Evolutionary conservation across 768 basidiomycete genomes (phyloP).

Genomic region (Termitomyces sp.): DNA sequence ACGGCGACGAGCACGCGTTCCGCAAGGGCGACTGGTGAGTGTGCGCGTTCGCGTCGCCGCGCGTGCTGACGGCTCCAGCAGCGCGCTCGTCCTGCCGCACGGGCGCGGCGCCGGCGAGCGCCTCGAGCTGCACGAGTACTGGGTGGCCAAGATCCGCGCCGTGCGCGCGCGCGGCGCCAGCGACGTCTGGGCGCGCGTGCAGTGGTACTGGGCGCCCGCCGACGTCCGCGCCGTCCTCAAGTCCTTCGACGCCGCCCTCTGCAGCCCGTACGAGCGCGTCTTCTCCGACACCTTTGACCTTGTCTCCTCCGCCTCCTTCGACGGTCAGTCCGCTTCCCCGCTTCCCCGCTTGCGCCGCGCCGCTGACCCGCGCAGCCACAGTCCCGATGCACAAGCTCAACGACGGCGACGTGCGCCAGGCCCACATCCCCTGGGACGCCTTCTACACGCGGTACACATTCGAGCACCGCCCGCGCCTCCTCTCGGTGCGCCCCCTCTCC

Average conservation of each 20-base stretch:
- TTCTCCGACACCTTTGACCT: slow-evolving; percentile 44
- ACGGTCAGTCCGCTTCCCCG: slow-evolving; percentile 28
- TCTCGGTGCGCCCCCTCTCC: slow-evolving; percentile 25
- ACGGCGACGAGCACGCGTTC: slow-evolving; percentile 25
- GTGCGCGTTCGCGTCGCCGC: too few species aligned
- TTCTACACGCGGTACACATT: slow-evolving; percentile 49
- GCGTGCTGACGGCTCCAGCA: slow-evolving; percentile 11
- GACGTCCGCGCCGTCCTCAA: slow-evolving; percentile 31
- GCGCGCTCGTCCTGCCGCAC: slow-evolving; percentile 40
- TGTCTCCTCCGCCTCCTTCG: slow-evolving; percentile 38
- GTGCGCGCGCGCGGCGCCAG: slow-evolving; percentile 30
- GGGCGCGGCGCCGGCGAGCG: slow-evolving; percentile 16
- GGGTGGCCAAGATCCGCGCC: slow-evolving; percentile 45
- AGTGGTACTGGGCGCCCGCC: slow-evolving; percentile 51
- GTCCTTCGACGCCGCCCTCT: slow-evolving; percentile 21
- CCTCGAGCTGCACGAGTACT: slow-evolving; percentile 34
- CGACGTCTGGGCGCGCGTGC: slow-evolving; percentile 40
- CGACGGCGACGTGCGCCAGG: slow-evolving; percentile 33
- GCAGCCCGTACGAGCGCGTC: slow-evolving; percentile 45
- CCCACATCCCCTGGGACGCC: slow-evolving; percentile 28
- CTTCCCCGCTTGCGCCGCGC: too few species aligned
- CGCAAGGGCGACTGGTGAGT: slow-evolving; percentile 29
- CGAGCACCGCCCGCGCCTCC: slow-evolving; percentile 23
- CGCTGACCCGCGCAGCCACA: slow-evolving; percentile 23
- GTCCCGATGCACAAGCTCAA: slow-evolving; percentile 28